phyloP scores from a whole-genome alignment of 2,329 filamentous ascomycete species.

The Talaromyces funiculosus region DNA sequence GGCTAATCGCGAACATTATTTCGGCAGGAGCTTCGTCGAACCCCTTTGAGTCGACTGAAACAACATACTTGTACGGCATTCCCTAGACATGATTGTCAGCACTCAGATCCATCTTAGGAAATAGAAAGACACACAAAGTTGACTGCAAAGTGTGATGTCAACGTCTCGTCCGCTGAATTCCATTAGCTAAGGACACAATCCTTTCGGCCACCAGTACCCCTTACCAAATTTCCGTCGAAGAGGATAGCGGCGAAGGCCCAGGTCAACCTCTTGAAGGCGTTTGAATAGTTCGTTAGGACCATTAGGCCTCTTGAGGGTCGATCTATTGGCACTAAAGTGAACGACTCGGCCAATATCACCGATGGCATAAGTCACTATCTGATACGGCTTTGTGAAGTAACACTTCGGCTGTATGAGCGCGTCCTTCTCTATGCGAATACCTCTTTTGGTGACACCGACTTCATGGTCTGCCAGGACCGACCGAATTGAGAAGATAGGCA shows the following conservation, averaged over 20 bases:
- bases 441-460: constrained; percentile 24
- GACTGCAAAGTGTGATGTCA: constrained; percentile 44
- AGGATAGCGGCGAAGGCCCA: constrained; percentile 43
- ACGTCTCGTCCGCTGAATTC: constrained; percentile 2
- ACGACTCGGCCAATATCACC: constrained; percentile 43
- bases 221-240: constrained; percentile 30
- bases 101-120: not conserved
- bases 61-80: constrained; percentile 57
- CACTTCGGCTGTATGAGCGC: constrained; percentile 25
- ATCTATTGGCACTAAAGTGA: constrained; percentile 53
- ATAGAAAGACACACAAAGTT: constrained; percentile 39
- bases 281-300: constrained; percentile 60
- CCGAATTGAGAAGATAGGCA: constrained; percentile 25
- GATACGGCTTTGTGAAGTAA: constrained; percentile 27
- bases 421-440: constrained; percentile 20
- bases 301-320: constrained; percentile 45
- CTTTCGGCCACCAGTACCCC: constrained; percentile 13
- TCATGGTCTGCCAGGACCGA: constrained; percentile 30
- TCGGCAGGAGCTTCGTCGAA: constrained; percentile 39
- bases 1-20: constrained; percentile 43
- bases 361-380: constrained; percentile 30
- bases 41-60: constrained; percentile 40
- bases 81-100: constrained; percentile 33
- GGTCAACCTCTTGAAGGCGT: constrained; percentile 40
- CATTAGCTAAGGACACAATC: not conserved